Percentiles rank a stretch among this genome's conserved stretches.
Evolutionary conservation across 768 basidiomycete genomes (phyloP).

Genomic region (Trametes villosa): DNA sequence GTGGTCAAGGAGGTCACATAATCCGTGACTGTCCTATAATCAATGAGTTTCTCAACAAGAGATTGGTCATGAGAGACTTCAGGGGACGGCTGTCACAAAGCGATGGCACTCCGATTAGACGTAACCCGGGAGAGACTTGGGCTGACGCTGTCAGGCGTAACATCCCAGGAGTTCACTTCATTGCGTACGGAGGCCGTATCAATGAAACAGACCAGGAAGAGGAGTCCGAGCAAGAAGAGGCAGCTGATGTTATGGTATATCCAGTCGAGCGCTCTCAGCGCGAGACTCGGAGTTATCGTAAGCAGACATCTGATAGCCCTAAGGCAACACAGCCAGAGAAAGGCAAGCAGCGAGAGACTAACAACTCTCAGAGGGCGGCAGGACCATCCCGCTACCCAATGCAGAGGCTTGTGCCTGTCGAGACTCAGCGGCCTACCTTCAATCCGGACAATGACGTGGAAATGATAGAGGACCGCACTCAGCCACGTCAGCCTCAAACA

Average conservation of each 20-base stretch:
- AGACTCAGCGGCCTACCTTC: neutral
- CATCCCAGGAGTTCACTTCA: slow-evolving; percentile 1
- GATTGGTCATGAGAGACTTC: neutral
- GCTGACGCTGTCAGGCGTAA: neutral
- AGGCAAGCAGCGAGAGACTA: neutral
- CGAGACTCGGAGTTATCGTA: neutral
- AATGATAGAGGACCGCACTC: slow-evolving; percentile 3
- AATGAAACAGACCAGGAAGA: neutral
- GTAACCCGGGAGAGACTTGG: slow-evolving; percentile 6
- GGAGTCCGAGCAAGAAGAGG: neutral
- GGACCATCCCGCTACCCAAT: neutral
- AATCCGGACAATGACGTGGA: slow-evolving; percentile 4
- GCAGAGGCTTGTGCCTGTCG: neutral
- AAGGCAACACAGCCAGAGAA: neutral
- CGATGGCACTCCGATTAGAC: slow-evolving; percentile 4
- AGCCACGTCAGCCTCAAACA: too few species aligned
- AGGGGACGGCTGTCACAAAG: neutral
- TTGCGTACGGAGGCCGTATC: neutral
- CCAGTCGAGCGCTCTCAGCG: neutral
- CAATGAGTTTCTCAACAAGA: neutral
- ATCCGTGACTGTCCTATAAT: slow-evolving; percentile 7
- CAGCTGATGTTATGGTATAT: neutral
- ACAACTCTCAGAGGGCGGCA: neutral
- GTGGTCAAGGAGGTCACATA: slow-evolving; percentile 10
- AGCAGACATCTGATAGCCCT: neutral